Conservation (phyloP, 371 early-diverging fungal genomes). For the Mucor mucedo region DNA sequence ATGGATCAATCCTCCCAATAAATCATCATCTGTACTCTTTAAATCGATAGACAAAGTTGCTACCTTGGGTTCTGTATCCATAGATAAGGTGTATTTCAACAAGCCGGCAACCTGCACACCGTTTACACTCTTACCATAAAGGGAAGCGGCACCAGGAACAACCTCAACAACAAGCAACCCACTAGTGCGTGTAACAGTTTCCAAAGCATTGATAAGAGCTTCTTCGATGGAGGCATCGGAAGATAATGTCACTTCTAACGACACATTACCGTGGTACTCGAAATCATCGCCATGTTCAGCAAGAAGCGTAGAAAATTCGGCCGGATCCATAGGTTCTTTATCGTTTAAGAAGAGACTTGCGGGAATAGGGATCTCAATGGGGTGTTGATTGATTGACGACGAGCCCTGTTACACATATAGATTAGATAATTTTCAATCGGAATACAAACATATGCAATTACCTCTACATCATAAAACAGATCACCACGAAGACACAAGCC, state of each 20-base stretch:
- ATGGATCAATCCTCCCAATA: constrained; percentile 42
- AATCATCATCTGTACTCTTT: constrained; percentile 69
- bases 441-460: constrained; percentile 17
- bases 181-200: constrained; percentile 50
- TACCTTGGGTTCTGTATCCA: constrained; percentile 28
- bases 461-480: constrained; percentile 47
- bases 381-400: constrained; percentile 27
- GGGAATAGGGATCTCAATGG: constrained; percentile 48
- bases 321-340: constrained; percentile 52
- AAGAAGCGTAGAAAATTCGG: constrained; percentile 57
- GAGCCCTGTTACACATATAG: constrained; percentile 27
- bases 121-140: constrained; percentile 70
- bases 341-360: constrained; percentile 56
- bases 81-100: constrained; percentile 58
- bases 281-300: constrained; percentile 61
- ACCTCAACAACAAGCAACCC: constrained; percentile 71
- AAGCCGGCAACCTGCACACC: constrained; percentile 75
- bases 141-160: constrained; percentile 72
- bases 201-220: constrained; percentile 54
- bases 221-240: constrained; percentile 30
- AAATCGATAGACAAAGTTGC: constrained; percentile 66
- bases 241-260: constrained; percentile 30
- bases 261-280: constrained; percentile 44
- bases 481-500: constrained; percentile 43
- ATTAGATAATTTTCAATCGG: not conserved